Evolutionary conservation across 306 rosid species (phyloP).

Genomic region (Fagus crenata): DNA sequence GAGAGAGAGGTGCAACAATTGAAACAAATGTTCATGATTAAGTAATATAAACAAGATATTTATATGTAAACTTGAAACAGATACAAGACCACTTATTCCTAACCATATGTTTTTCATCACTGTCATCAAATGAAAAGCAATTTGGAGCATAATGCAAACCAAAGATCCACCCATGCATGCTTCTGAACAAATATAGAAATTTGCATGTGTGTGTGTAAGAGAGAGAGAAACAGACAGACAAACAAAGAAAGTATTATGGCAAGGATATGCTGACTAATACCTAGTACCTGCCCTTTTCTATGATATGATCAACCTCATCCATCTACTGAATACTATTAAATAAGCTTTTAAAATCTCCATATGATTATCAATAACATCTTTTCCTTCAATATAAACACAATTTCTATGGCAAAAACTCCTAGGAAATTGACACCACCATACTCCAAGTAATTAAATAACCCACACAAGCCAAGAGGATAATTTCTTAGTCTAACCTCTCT

Average conservation of each 20-base stretch:
- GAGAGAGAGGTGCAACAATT: background rate
- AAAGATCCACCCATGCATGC: background rate
- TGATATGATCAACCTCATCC: background rate
- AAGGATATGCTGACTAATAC: background rate
- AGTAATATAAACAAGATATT: background rate
- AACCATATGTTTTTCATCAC: background rate
- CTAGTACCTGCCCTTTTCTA: background rate
- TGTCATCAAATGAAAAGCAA: background rate
- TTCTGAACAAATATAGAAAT: background rate
- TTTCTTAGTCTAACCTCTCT: conserved; percentile 63
- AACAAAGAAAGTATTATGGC: background rate
- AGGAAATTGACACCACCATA: conserved; percentile 4
- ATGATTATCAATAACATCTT: background rate
- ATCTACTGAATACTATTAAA: background rate
- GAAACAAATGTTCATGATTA: background rate
- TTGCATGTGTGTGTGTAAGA: background rate
- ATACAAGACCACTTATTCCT: background rate
- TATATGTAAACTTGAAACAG: background rate
- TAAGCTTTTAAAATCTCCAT: background rate
- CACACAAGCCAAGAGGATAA: background rate
- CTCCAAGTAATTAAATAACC: conserved; percentile 1
- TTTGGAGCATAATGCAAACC: background rate
- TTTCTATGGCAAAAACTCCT: background rate
- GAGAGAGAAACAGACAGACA: background rate
- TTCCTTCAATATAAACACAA: background rate